These are phyloP conservation scores for Stropharia rugosoannulata DNA, from an alignment of 768 basidiomycete species.

Conservation along the genomic window DNA sequence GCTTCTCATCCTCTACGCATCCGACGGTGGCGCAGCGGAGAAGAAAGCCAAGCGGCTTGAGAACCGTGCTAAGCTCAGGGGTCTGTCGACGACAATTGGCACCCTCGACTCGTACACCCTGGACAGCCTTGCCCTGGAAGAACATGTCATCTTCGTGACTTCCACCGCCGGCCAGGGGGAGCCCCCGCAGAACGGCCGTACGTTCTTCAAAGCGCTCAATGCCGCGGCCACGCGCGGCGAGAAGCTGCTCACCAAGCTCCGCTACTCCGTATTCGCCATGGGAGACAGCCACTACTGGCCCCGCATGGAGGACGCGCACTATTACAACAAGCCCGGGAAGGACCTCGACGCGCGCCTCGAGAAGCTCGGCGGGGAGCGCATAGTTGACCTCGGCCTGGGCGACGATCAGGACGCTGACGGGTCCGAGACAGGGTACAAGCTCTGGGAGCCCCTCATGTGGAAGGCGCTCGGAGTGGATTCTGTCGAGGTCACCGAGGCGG, in stretches of 20 bases:
- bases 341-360: slow-evolving; percentile 83
- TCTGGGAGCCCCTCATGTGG: slow-evolving; percentile 95
- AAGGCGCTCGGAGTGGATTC: slow-evolving; percentile 90
- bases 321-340: slow-evolving; percentile 96
- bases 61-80: slow-evolving; percentile 79
- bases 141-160: slow-evolving; percentile 82
- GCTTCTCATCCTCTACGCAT: slow-evolving; percentile 87
- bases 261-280: slow-evolving; percentile 88
- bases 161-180: slow-evolving; percentile 97
- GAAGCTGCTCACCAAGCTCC: slow-evolving; percentile 59
- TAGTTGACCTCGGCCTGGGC: slow-evolving; percentile 79
- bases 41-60: slow-evolving; percentile 90
- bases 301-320: slow-evolving; percentile 92
- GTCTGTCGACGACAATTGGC: slow-evolving; percentile 71
- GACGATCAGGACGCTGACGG: slow-evolving; percentile 99
- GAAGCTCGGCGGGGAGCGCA: slow-evolving; percentile 75
- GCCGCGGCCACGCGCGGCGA: slow-evolving; percentile 61
- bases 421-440: slow-evolving; percentile 91
- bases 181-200: slow-evolving; percentile 93
- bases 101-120: slow-evolving; percentile 82
- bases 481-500: slow-evolving; percentile 85
- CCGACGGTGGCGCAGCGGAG: slow-evolving; percentile 94
- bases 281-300: slow-evolving; percentile 99
- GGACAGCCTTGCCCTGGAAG: slow-evolving; percentile 72
- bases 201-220: slow-evolving; percentile 83